Percentiles rank a stretch among this genome's conserved stretches.
These are phyloP conservation scores for Globisporangium abappressorium DNA, from an alignment of 352 stramenopile species.

Conservation along the genomic window DNA sequence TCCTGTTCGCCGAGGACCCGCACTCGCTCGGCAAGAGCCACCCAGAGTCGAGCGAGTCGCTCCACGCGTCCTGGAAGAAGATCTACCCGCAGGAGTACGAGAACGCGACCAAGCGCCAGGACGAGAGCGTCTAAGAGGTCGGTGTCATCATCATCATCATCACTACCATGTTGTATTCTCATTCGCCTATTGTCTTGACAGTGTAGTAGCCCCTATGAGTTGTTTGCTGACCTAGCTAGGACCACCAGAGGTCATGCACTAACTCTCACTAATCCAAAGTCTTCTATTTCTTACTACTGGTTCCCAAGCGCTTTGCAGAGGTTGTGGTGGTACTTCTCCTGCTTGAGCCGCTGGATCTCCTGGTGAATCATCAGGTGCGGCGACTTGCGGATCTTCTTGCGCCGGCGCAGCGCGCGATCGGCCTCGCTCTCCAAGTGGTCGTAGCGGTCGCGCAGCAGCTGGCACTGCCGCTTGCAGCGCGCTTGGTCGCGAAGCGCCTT, in stretches of 20 bases:
- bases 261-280: background rate
- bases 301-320: conserved; percentile 11
- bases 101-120: conserved; percentile 35
- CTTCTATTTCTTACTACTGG: background rate
- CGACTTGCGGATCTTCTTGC: conserved; percentile 54
- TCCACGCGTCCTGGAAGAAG: conserved; percentile 43
- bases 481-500: conserved; percentile 30
- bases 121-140: conserved; percentile 21
- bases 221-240: background rate
- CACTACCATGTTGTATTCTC: background rate
- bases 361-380: conserved; percentile 59
- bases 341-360: conserved; percentile 48
- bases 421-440: conserved; percentile 55
- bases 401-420: conserved; percentile 44
- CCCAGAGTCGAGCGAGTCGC: conserved; percentile 31
- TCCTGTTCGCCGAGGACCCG: conserved; percentile 53
- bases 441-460: conserved; percentile 42
- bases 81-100: conserved; percentile 55
- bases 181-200: background rate
- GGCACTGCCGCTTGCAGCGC: conserved; percentile 39
- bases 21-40: conserved; percentile 38
- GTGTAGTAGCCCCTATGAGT: background rate
- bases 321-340: conserved; percentile 28
- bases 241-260: background rate
- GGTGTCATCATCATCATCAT: background rate